phyloP scores from a whole-genome alignment of 495 filamentous ascomycete genomes.

The Aspergillus hancockii region DNA sequence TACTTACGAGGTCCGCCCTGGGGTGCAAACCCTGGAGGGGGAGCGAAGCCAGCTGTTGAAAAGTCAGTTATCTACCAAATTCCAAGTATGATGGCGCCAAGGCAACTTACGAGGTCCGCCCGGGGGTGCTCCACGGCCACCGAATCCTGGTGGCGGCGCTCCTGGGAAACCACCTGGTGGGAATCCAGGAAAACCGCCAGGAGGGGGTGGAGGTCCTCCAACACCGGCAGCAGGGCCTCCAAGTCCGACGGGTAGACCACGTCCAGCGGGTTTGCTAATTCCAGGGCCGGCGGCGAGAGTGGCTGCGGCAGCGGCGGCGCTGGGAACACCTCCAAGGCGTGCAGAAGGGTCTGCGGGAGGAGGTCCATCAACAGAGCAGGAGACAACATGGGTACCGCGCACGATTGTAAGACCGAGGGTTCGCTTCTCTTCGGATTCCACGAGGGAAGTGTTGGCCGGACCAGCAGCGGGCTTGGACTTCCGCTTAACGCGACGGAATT shows the following conservation, averaged over 20 bases:
- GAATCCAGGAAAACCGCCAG: slow-evolving; percentile 57
- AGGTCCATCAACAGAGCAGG: slow-evolving; percentile 91
- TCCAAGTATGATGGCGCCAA: background rate
- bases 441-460: slow-evolving; percentile 58
- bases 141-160: slow-evolving; percentile 71
- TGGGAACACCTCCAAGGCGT: slow-evolving; percentile 75
- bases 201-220: slow-evolving; percentile 72
- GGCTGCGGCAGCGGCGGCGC: slow-evolving; percentile 60
- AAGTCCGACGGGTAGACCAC: slow-evolving; percentile 83
- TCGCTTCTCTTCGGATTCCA: slow-evolving; percentile 95
- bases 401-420: slow-evolving; percentile 93
- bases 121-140: slow-evolving; percentile 69
- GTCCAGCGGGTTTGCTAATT: slow-evolving; percentile 87
- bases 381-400: slow-evolving; percentile 89
- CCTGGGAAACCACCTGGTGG: slow-evolving; percentile 68
- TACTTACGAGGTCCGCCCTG: slow-evolving; percentile 61
- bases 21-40: slow-evolving; percentile 66
- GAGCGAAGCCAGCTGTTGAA: slow-evolving; percentile 56
- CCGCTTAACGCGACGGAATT: slow-evolving; percentile 92
- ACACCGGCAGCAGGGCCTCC: slow-evolving; percentile 89
- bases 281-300: slow-evolving; percentile 83
- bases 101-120: slow-evolving; percentile 61
- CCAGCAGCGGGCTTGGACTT: slow-evolving; percentile 73
- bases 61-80: slow-evolving; percentile 7
- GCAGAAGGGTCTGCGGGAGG: slow-evolving; percentile 94